phyloP scores from a whole-genome alignment of 2,329 filamentous ascomycete genomes.

The Blumeria hordei region DNA sequence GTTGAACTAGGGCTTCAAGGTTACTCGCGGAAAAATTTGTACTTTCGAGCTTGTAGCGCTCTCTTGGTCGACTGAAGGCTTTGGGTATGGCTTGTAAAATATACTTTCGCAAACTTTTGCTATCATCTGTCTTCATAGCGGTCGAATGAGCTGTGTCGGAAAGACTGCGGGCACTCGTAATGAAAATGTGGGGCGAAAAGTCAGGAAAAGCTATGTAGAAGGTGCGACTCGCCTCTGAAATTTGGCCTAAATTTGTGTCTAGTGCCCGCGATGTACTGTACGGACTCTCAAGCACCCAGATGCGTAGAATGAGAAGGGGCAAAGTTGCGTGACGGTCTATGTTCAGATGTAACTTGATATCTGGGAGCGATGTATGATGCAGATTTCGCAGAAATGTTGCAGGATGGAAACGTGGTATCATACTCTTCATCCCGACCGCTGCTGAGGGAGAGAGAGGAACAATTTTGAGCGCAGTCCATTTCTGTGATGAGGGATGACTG shows the following conservation, averaged over 20 bases:
- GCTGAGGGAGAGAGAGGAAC: constrained; percentile 20
- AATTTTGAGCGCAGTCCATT: constrained; percentile 38
- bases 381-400: constrained; percentile 58
- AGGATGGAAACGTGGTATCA: constrained; percentile 51
- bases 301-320: constrained; percentile 50
- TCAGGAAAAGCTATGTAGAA: constrained; percentile 69
- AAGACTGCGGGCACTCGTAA: constrained; percentile 37
- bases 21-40: constrained; percentile 50
- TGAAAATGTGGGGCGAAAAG: constrained; percentile 51
- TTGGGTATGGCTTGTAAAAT: constrained; percentile 62
- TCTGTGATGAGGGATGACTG: constrained; percentile 36
- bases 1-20: constrained; percentile 41
- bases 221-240: constrained; percentile 32
- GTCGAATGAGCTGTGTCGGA: constrained; percentile 16
- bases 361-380: constrained; percentile 46
- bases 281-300: constrained; percentile 59
- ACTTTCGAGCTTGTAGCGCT: constrained; percentile 43
- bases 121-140: constrained; percentile 18
- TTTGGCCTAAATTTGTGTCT: constrained; percentile 8
- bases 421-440: neutral
- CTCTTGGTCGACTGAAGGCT: constrained; percentile 50
- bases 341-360: constrained; percentile 67
- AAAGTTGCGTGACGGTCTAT: constrained; percentile 45
- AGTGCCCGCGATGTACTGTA: constrained; percentile 40
- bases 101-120: constrained; percentile 40